A percentile compares a stretch with the other conserved stretches of the same genome.
Evolutionary conservation across 352 stramenopile species (phyloP).

Genomic region (Globisporangium irregulare): DNA sequence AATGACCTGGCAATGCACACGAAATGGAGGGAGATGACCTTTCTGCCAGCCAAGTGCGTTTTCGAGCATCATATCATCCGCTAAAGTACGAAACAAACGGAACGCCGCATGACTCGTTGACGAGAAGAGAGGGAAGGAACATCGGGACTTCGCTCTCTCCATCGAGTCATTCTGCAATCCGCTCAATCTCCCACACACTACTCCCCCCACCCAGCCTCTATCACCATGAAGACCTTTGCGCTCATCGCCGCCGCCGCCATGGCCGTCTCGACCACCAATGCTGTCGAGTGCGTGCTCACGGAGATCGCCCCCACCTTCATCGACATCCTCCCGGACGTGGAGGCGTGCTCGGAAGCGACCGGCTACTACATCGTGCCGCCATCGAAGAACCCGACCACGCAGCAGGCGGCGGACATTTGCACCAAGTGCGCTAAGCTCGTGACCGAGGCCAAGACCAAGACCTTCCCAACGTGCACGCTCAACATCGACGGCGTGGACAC

Average conservation of each 20-base stretch:
- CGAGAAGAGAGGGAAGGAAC: not conserved
- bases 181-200: conserved; percentile 1
- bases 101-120: not conserved
- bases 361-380: conserved; percentile 11
- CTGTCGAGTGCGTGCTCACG: conserved; percentile 4
- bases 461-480: conserved; percentile 13
- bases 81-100: not conserved
- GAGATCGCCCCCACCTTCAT: not conserved
- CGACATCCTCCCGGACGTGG: conserved; percentile 2
- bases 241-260: conserved; percentile 7
- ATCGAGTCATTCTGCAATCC: conserved; percentile 8
- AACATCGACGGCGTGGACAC: conserved; percentile 5
- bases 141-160: not conserved
- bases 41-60: not conserved
- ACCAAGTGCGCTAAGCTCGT: conserved; percentile 12
- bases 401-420: conserved; percentile 8
- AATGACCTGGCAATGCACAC: not conserved
- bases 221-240: conserved; percentile 11
- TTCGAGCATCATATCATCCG: not conserved
- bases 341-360: conserved; percentile 6
- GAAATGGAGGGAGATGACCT: not conserved
- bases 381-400: not conserved
- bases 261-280: conserved; percentile 7
- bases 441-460: conserved; percentile 10
- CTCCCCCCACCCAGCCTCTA: not conserved